These are phyloP conservation scores for Solanum dulcamara DNA, from an alignment of 257 asterid genomes.

Conservation along the genomic window DNA sequence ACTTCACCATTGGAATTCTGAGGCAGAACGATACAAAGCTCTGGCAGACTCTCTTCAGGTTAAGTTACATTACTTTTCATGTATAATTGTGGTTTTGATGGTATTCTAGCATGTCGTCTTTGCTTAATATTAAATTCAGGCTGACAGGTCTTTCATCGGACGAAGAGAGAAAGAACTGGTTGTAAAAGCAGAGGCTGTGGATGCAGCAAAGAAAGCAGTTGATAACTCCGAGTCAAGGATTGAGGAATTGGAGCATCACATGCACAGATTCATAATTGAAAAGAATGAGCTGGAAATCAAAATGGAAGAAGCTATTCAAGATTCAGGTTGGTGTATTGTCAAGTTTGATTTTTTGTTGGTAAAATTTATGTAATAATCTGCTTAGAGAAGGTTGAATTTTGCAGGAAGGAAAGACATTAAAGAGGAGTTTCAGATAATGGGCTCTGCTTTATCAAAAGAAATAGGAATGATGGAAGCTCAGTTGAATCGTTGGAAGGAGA, in stretches of 20 bases:
- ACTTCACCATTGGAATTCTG: slow-evolving; percentile 80
- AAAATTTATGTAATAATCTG: slow-evolving; percentile 11
- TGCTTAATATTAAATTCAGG: slow-evolving; percentile 45
- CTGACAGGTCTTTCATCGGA: slow-evolving; percentile 64
- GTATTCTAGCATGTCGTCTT: slow-evolving; percentile 6
- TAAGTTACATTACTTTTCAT: slow-evolving; percentile 15
- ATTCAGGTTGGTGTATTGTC: slow-evolving; percentile 54
- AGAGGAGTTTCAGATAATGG: slow-evolving; percentile 86
- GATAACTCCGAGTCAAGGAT: slow-evolving; percentile 51
- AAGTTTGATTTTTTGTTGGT: neutral
- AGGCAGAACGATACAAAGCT: slow-evolving; percentile 67
- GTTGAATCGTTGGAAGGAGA: slow-evolving; percentile 69
- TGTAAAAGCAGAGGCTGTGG: slow-evolving; percentile 54
- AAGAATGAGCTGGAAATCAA: slow-evolving; percentile 74
- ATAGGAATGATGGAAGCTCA: slow-evolving; percentile 78
- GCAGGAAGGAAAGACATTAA: slow-evolving; percentile 78
- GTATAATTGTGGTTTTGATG: neutral
- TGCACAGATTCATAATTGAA: slow-evolving; percentile 49
- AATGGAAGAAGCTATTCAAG: slow-evolving; percentile 86
- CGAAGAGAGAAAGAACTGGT: slow-evolving; percentile 78
- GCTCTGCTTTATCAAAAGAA: slow-evolving; percentile 83
- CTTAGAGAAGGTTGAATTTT: slow-evolving; percentile 11
- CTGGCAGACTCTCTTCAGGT: slow-evolving; percentile 77
- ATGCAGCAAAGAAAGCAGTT: slow-evolving; percentile 47
- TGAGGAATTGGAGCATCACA: slow-evolving; percentile 62